These are phyloP conservation scores for Penicillium expansum DNA, from an alignment of 2,329 filamentous ascomycete genomes.

Conservation along the genomic window DNA sequence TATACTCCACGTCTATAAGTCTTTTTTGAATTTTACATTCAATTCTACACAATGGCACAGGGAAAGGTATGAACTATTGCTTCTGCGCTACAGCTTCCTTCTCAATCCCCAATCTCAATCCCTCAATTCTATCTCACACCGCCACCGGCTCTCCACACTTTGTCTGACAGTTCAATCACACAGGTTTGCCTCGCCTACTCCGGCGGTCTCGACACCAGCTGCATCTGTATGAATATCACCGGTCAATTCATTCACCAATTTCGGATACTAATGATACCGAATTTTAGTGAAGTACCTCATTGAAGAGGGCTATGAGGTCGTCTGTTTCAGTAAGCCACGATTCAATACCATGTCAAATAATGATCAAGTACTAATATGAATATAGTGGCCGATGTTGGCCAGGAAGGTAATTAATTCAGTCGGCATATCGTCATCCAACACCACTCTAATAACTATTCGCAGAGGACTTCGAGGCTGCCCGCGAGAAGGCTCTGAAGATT, in stretches of 20 bases:
- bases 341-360: not conserved
- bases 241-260: slow-evolving; percentile 13
- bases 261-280: slow-evolving; percentile 23
- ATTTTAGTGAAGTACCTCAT: slow-evolving; percentile 44
- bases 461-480: slow-evolving; percentile 71
- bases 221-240: slow-evolving; percentile 47
- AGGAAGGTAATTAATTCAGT: slow-evolving; percentile 50
- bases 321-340: slow-evolving; percentile 54
- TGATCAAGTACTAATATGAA: slow-evolving; percentile 12
- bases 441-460: slow-evolving; percentile 9
- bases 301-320: slow-evolving; percentile 57
- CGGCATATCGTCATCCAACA: not conserved
- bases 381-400: slow-evolving; percentile 66
- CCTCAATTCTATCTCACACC: slow-evolving; percentile 12
- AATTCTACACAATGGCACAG: slow-evolving; percentile 26
- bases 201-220: slow-evolving; percentile 59
- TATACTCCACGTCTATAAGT: slow-evolving; percentile 13
- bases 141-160: slow-evolving; percentile 11
- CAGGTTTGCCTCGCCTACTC: slow-evolving; percentile 41
- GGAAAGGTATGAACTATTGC: slow-evolving; percentile 21
- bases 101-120: not conserved
- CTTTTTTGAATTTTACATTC: slow-evolving; percentile 3
- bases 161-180: slow-evolving; percentile 16
- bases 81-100: not conserved
- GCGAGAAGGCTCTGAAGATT: slow-evolving; percentile 68